phyloP scores from a whole-genome alignment of 805 yeast genomes.

The Ascoidea rubescens region DNA sequence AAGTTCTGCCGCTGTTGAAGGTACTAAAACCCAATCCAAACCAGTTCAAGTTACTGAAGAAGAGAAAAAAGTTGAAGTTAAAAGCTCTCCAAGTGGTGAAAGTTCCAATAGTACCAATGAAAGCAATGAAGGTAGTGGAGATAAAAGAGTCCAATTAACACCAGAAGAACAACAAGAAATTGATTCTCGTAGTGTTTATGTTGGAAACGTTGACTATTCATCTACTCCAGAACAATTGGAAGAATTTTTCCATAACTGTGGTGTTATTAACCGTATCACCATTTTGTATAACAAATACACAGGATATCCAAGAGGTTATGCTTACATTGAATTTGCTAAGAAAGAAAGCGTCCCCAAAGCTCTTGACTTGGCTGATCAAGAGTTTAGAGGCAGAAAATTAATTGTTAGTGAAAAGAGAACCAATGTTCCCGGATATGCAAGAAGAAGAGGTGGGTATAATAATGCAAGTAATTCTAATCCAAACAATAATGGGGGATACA shows the following conservation, averaged over 20 bases:
- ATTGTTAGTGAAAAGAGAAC: constrained; percentile 39
- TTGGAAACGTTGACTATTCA: constrained; percentile 35
- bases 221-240: constrained; percentile 39
- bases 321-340: constrained; percentile 43
- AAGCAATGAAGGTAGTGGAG: constrained; percentile 7
- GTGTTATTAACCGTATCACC: constrained; percentile 37
- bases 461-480: constrained; percentile 13
- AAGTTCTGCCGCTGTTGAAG: too few relatives aligned
- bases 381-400: constrained; percentile 32
- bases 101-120: neutral
- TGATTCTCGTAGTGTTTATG: constrained; percentile 39
- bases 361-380: constrained; percentile 25
- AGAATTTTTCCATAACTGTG: constrained; percentile 27
- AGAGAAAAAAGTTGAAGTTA: neutral
- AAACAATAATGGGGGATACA: constrained; percentile 2
- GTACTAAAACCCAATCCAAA: too few relatives aligned
- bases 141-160: constrained; percentile 1
- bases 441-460: constrained; percentile 14
- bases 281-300: constrained; percentile 30
- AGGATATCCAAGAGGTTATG: constrained; percentile 43
- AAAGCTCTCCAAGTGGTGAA: neutral
- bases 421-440: constrained; percentile 32
- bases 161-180: constrained; percentile 27
- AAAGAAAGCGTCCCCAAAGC: constrained; percentile 31
- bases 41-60: neutral